Percentiles rank a stretch among this genome's conserved stretches.
Evolutionary conservation across 768 basidiomycete species (phyloP).

Genomic region (Ephemerocybe angulata): DNA sequence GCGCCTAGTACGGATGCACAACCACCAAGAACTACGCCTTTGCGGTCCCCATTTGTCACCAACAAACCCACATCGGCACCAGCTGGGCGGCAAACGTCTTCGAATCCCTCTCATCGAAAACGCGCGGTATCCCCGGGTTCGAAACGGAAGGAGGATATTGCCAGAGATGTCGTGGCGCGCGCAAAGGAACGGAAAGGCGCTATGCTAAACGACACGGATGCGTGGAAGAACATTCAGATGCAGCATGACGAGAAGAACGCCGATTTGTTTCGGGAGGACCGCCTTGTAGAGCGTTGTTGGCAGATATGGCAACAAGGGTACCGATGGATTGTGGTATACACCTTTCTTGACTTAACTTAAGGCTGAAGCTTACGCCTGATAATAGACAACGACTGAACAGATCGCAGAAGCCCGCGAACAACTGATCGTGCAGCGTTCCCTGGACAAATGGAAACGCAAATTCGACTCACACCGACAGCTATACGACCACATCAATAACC

Average conservation of each 20-base stretch:
- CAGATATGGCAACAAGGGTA: conserved; percentile 70
- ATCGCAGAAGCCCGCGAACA: conserved; percentile 66
- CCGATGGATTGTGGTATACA: conserved; percentile 70
- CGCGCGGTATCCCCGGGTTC: background rate
- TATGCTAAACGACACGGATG: conserved; percentile 65
- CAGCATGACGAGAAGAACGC: conserved; percentile 69
- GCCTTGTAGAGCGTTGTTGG: conserved; percentile 67
- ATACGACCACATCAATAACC: conserved; percentile 38
- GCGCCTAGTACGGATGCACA: background rate
- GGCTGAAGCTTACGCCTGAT: conserved; percentile 9
- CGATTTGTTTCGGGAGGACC: conserved; percentile 60
- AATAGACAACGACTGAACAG: conserved; percentile 71
- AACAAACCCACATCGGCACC: background rate
- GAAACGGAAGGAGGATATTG: background rate
- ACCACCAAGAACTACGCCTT: background rate
- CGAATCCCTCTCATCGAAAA: background rate
- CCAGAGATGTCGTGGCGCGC: background rate
- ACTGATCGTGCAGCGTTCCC: conserved; percentile 52
- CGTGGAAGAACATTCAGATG: conserved; percentile 75
- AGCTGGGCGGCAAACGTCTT: background rate
- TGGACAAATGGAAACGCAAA: conserved; percentile 60
- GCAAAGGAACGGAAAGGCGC: conserved; percentile 42
- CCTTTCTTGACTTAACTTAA: conserved; percentile 4
- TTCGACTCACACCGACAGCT: conserved; percentile 34
- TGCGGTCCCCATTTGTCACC: background rate